Evolutionary conservation across 2,329 filamentous ascomycete genomes (phyloP).

Genomic region (Fusarium illudens): DNA sequence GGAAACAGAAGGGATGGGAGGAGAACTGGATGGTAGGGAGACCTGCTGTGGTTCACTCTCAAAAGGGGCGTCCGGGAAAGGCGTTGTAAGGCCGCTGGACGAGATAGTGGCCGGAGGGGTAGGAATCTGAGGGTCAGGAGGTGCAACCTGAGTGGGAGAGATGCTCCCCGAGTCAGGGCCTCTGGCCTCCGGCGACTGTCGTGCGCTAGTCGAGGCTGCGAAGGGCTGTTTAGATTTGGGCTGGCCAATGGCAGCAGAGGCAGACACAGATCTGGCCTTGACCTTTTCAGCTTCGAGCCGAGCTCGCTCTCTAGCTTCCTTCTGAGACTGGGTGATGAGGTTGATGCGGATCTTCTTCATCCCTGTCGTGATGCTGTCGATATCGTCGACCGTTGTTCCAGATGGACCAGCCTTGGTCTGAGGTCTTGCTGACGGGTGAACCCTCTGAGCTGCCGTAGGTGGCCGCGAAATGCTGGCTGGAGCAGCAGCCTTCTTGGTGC

Average conservation of each 20-base stretch:
- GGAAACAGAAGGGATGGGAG: conserved; percentile 40
- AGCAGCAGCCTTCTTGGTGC: conserved; percentile 48
- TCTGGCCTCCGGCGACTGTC: neutral
- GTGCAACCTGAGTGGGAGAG: conserved; percentile 25
- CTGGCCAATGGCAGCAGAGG: conserved; percentile 6
- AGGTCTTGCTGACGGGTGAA: conserved; percentile 21
- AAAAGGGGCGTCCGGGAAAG: conserved; percentile 38
- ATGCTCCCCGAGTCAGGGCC: conserved; percentile 2
- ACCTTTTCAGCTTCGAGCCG: conserved; percentile 37
- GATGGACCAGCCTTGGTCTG: conserved; percentile 21
- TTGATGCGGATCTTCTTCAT: conserved; percentile 73
- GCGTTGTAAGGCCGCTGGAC: conserved; percentile 39
- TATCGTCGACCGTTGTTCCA: conserved; percentile 46
- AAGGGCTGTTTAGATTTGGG: neutral
- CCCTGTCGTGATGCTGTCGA: conserved; percentile 64
- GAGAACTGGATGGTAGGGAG: conserved; percentile 44
- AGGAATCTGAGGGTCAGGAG: conserved; percentile 13
- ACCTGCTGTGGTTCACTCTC: conserved; percentile 32
- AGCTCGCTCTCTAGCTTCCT: conserved; percentile 59
- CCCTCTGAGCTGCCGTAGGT: conserved; percentile 15
- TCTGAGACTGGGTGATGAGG: conserved; percentile 66
- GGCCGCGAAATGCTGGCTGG: conserved; percentile 25
- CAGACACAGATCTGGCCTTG: conserved; percentile 3
- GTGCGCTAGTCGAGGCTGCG: neutral
- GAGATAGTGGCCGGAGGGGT: conserved; percentile 38